Conservation (phyloP, 1,284 basidiomycete genomes). For the Inonotus hispidus region DNA sequence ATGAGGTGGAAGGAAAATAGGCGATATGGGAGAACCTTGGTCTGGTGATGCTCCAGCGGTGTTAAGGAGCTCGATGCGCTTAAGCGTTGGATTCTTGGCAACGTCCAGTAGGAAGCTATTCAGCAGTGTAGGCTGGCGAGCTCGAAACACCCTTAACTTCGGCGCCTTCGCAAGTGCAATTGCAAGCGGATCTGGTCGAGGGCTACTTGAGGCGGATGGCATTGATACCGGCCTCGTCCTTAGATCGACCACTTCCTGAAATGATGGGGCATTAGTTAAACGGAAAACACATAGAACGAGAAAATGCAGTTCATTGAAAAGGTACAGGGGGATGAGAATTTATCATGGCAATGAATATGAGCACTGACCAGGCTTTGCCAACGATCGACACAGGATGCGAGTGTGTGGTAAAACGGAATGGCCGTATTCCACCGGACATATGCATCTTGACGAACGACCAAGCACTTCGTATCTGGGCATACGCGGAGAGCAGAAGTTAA, state of each 20-base stretch:
- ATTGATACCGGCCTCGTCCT: constrained; percentile 39
- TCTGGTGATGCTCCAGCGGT: constrained; percentile 18
- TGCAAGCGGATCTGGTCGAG: constrained; percentile 25
- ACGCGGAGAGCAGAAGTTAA: constrained; percentile 37
- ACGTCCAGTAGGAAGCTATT: constrained; percentile 40
- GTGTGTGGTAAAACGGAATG: background rate
- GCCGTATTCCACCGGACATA: constrained; percentile 4
- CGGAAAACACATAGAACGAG: background rate
- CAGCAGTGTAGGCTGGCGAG: constrained; percentile 44
- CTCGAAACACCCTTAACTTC: constrained; percentile 37
- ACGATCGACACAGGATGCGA: constrained; percentile 2
- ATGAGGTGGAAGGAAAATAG: background rate
- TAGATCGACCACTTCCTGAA: constrained; percentile 41
- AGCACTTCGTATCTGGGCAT: background rate
- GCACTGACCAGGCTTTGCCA: constrained; percentile 15
- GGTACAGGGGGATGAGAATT: constrained; percentile 17
- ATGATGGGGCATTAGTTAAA: background rate
- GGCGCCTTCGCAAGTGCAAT: constrained; percentile 33
- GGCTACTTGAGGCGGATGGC: constrained; percentile 15
- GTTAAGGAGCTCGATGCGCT: constrained; percentile 37
- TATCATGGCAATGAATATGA: constrained; percentile 3
- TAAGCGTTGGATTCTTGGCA: constrained; percentile 36
- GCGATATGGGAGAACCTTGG: background rate
- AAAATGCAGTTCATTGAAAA: background rate
- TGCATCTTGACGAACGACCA: constrained; percentile 10